Evolutionary conservation across 2,329 filamentous ascomycete genomes (phyloP).

Genomic region (Diaporthe helianthi): DNA sequence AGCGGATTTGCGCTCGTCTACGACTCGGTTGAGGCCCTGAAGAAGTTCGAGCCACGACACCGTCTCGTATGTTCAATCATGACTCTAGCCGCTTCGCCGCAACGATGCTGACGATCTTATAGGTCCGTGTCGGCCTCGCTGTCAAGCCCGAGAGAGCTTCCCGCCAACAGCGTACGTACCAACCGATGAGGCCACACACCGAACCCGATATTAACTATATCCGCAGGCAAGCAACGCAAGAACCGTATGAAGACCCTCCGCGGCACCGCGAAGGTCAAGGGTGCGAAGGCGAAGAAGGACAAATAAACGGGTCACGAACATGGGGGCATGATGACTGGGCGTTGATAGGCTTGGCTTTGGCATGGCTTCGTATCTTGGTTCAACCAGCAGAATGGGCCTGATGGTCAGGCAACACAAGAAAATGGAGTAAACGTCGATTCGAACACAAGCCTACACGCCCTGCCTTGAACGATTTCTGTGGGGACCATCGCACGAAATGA

Average conservation of each 20-base stretch:
- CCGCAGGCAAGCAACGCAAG: slow-evolving; percentile 99
- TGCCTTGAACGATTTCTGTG: background rate
- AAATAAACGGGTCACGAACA: slow-evolving; percentile 66
- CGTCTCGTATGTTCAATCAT: slow-evolving; percentile 61
- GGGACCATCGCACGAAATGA: slow-evolving; percentile 1
- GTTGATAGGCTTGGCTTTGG: slow-evolving; percentile 24
- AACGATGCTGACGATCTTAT: background rate
- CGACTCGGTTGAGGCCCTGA: slow-evolving; percentile 97
- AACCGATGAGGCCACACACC: too few species aligned
- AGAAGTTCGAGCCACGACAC: slow-evolving; percentile 99
- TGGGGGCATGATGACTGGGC: slow-evolving; percentile 23
- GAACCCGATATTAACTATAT: slow-evolving; percentile 20
- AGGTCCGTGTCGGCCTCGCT: slow-evolving; percentile 86
- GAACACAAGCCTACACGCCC: slow-evolving; percentile 4
- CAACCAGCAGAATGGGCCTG: slow-evolving; percentile 21
- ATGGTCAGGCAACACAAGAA: slow-evolving; percentile 22
- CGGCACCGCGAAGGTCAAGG: slow-evolving; percentile 98
- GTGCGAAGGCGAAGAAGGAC: slow-evolving; percentile 92
- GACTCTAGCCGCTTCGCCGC: too few species aligned
- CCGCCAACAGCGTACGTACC: slow-evolving; percentile 96
- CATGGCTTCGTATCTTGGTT: slow-evolving; percentile 27
- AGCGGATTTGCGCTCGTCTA: slow-evolving; percentile 99
- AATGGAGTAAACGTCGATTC: slow-evolving; percentile 25
- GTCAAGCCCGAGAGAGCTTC: slow-evolving; percentile 96
- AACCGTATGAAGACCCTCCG: slow-evolving; percentile 99